A percentile compares a stretch with the other conserved stretches of the same genome.
phyloP scores from a whole-genome alignment of 441 rosid genomes.

The Pelargonium australe region DNA sequence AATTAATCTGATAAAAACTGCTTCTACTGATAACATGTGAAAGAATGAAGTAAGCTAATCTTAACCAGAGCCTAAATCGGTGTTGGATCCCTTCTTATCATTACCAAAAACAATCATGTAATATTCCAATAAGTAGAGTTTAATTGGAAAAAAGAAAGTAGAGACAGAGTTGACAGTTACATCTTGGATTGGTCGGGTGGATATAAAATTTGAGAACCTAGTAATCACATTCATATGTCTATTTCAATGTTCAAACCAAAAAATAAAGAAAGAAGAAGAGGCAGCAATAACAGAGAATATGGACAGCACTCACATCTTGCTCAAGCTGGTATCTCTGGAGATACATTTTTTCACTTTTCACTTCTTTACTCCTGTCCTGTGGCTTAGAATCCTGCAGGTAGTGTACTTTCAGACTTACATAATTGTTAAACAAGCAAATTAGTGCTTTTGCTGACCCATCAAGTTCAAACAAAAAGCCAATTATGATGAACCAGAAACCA shows the following conservation, averaged over 20 bases:
- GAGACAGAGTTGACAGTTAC: too few relatives aligned
- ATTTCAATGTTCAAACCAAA: neutral
- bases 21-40: conserved; percentile 1
- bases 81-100: neutral
- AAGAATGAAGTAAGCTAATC: neutral
- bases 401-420: neutral
- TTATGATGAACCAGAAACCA: conserved; percentile 1
- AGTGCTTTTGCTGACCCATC: neutral
- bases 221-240: neutral
- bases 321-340: conserved; percentile 6
- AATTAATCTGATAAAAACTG: neutral
- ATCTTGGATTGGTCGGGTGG: neutral
- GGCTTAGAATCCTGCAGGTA: conserved; percentile 5
- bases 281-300: conserved; percentile 4
- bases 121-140: neutral
- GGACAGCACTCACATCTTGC: conserved; percentile 8
- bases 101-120: neutral
- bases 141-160: neutral
- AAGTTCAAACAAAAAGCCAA: neutral
- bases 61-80: neutral
- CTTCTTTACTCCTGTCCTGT: neutral
- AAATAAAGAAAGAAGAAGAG: neutral
- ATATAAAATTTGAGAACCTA: neutral
- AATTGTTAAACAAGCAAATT: neutral
- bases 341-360: conserved; percentile 6